A percentile compares a stretch with the other conserved stretches of the same genome.
Conservation (phyloP, 2,329 filamentous ascomycete genomes). For the Penicillium sp. region DNA sequence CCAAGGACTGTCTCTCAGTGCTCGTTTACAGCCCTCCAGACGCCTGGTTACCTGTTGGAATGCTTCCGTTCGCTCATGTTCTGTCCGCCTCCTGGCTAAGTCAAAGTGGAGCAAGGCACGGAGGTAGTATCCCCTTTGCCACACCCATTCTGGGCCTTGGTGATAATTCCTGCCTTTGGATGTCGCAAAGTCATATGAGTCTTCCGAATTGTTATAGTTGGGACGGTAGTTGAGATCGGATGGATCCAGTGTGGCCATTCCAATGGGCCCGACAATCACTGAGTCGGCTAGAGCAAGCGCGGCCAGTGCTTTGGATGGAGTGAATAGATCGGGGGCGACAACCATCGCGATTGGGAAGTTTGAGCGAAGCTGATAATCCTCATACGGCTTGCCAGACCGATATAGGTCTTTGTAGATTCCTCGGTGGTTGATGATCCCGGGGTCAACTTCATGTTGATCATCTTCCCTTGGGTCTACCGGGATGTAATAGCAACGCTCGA, state of each 20-base stretch:
- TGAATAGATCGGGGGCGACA: slow-evolving; percentile 87
- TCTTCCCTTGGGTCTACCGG: slow-evolving; percentile 74
- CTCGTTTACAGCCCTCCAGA: slow-evolving; percentile 80
- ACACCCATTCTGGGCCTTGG: slow-evolving; percentile 97
- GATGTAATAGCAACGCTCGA: slow-evolving; percentile 91
- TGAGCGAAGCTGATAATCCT: slow-evolving; percentile 93
- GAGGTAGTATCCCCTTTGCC: slow-evolving; percentile 95
- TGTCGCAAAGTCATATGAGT: slow-evolving; percentile 87
- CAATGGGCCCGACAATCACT: slow-evolving; percentile 80
- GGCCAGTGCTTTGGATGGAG: slow-evolving; percentile 74
- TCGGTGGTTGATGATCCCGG: slow-evolving; percentile 79
- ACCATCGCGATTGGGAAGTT: slow-evolving; percentile 98
- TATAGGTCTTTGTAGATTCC: slow-evolving; percentile 99
- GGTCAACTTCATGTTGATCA: slow-evolving; percentile 76
- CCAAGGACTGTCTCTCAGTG: slow-evolving; percentile 81
- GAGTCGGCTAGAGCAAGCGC: slow-evolving; percentile 82
- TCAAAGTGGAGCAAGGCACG: slow-evolving; percentile 92
- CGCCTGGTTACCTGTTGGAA: slow-evolving; percentile 93
- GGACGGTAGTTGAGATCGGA: slow-evolving; percentile 90
- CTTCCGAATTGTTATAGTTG: slow-evolving; percentile 93
- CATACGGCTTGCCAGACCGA: slow-evolving; percentile 90
- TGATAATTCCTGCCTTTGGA: slow-evolving; percentile 97
- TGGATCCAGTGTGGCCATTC: slow-evolving; percentile 95
- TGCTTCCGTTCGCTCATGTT: slow-evolving; percentile 76
- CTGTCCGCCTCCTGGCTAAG: slow-evolving; percentile 69